Conservation (phyloP, 495 filamentous ascomycete genomes). For the Corynascus novoguineensis region DNA sequence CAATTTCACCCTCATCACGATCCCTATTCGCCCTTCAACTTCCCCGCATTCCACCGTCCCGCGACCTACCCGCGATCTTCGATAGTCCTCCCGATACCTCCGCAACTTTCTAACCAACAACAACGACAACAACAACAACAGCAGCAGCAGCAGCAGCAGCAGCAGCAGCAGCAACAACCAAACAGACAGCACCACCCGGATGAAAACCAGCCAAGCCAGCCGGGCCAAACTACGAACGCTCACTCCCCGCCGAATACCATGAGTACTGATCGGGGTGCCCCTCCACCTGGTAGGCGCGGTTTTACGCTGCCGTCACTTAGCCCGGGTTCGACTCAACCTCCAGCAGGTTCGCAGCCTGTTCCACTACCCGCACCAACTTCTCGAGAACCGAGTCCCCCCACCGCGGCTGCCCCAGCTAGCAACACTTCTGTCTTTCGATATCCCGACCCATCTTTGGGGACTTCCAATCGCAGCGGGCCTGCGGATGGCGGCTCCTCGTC, state of each 20-base stretch:
- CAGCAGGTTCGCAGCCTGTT: not conserved
- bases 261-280: not conserved
- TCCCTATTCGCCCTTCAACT: conserved; percentile 1
- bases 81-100: not conserved
- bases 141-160: not conserved
- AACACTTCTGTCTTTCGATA: not conserved
- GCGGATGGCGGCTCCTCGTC: not conserved
- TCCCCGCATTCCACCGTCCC: conserved; percentile 1
- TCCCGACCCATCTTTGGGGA: no score
- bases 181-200: not conserved
- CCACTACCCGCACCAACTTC: conserved; percentile 13
- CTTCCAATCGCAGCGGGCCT: not conserved
- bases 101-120: not conserved
- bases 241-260: not conserved
- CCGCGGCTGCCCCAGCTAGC: not conserved
- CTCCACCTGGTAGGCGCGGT: not conserved
- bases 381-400: conserved; percentile 15
- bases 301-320: conserved; percentile 1
- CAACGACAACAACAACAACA: not conserved
- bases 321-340: not conserved
- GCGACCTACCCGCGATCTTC: conserved; percentile 5
- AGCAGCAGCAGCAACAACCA: no score
- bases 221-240: not conserved
- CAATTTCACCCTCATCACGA: conserved; percentile 7
- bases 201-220: conserved; percentile 2